Evolutionary conservation across 2,329 filamentous ascomycete species (phyloP).

Genomic region (Eutypella sp.): DNA sequence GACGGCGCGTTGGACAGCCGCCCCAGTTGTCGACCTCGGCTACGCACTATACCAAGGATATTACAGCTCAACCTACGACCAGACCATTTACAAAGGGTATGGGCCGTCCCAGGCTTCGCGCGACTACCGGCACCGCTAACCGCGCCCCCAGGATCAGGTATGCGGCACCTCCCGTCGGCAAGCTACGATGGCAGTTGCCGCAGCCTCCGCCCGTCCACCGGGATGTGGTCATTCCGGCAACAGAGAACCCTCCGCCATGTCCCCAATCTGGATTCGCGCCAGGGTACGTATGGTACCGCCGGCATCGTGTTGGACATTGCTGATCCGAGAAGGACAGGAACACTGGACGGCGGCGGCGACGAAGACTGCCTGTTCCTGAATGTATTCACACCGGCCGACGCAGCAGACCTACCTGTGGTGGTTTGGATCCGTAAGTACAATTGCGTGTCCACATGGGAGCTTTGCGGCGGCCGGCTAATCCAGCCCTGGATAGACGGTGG

Average conservation of each 20-base stretch:
- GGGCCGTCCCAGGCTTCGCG: neutral
- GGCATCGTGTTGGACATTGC: neutral
- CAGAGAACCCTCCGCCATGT: neutral
- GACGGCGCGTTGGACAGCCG: too few relatives aligned
- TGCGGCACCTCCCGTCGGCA: constrained; percentile 1
- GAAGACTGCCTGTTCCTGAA: constrained; percentile 7
- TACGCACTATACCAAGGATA: neutral
- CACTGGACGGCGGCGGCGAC: constrained; percentile 8
- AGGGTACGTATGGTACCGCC: constrained; percentile 21
- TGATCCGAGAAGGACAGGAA: neutral
- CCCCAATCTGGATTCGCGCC: constrained; percentile 1
- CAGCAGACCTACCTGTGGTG: neutral
- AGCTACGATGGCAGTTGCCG: constrained; percentile 3
- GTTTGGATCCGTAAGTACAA: constrained; percentile 6
- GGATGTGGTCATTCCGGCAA: neutral
- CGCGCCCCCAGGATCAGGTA: neutral
- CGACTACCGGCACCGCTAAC: neutral
- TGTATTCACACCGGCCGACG: neutral
- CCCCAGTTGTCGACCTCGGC: constrained; percentile 8
- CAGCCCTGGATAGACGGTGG: constrained; percentile 35
- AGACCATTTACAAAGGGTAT: constrained; percentile 1
- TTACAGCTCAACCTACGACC: neutral
- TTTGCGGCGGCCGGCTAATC: constrained; percentile 7
- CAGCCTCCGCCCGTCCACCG: neutral
- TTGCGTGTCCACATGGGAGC: too few relatives aligned